These are phyloP conservation scores for Castanea crenata DNA, from an alignment of 306 rosid species.

Conservation along the genomic window DNA sequence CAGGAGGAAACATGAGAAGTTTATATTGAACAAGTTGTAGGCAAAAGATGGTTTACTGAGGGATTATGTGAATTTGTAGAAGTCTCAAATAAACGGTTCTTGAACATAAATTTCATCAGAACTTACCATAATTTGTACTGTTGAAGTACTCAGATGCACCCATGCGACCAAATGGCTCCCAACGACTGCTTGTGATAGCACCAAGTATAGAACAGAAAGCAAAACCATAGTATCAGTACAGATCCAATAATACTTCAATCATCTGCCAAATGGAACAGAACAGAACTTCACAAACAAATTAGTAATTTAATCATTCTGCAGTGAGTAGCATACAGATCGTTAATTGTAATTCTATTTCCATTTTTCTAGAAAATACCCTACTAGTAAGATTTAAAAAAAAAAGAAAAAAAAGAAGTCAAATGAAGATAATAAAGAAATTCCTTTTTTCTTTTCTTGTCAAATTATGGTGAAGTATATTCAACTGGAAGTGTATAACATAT, in stretches of 20 bases:
- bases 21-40: not conserved
- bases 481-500: not conserved
- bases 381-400: not conserved
- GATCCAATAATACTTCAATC: conserved; percentile 18
- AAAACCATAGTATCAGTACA: conserved; percentile 21
- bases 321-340: not conserved
- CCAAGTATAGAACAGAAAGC: conserved; percentile 33
- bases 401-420: not conserved
- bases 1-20: conserved; percentile 10
- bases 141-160: conserved; percentile 82
- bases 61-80: not conserved
- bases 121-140: conserved; percentile 74
- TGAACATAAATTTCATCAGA: conserved; percentile 18
- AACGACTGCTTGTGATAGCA: conserved; percentile 54
- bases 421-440: not conserved
- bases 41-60: conserved; percentile 7
- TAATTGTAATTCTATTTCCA: not conserved
- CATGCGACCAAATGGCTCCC: conserved; percentile 89
- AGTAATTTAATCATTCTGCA: not conserved
- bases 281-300: conserved; percentile 15
- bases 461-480: not conserved
- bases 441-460: not conserved
- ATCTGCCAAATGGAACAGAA: conserved; percentile 14
- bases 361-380: not conserved
- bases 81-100: conserved; percentile 17